Evolutionary conservation across 805 yeast genomes (phyloP).

Genomic region (Candida chilensis): DNA sequence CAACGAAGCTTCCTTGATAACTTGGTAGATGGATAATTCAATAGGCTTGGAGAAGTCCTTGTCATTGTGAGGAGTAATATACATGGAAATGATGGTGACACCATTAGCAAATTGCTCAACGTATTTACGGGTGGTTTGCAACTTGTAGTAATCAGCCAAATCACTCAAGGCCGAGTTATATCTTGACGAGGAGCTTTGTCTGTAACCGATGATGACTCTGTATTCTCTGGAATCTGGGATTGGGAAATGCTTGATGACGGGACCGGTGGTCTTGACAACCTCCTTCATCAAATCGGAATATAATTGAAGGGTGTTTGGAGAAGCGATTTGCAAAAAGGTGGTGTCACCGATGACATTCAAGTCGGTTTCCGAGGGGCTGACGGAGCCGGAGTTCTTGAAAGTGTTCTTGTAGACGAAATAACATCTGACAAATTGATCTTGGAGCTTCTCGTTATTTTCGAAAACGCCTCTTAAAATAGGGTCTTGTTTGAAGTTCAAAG

Average conservation of each 20-base stretch:
- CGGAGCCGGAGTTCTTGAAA: conserved; percentile 14
- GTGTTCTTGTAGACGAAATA: conserved; percentile 75
- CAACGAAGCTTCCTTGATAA: conserved; percentile 88
- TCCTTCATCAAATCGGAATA: conserved; percentile 66
- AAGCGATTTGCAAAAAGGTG: conserved; percentile 69
- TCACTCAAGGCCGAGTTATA: conserved; percentile 83
- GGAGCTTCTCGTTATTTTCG: conserved; percentile 21
- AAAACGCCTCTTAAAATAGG: conserved; percentile 31
- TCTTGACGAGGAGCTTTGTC: conserved; percentile 75
- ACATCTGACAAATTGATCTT: conserved; percentile 49
- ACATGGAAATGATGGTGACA: conserved; percentile 77
- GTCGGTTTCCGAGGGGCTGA: conserved; percentile 31
- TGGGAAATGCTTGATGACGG: conserved; percentile 82
- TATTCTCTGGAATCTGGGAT: conserved; percentile 75
- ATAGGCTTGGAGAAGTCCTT: conserved; percentile 32
- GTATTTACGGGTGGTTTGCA: conserved; percentile 79
- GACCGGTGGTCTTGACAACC: conserved; percentile 75
- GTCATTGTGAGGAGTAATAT: conserved; percentile 56
- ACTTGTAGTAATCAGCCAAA: conserved; percentile 80
- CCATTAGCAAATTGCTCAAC: conserved; percentile 93
- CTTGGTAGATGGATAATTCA: conserved; percentile 78
- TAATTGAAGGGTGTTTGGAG: conserved; percentile 68
- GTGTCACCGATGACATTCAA: conserved; percentile 68
- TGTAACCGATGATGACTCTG: conserved; percentile 82
- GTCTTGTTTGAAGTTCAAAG: conserved; percentile 35